Evolutionary conservation across 2,329 filamentous ascomycete species (phyloP).

Genomic region (Xylaria sp.): DNA sequence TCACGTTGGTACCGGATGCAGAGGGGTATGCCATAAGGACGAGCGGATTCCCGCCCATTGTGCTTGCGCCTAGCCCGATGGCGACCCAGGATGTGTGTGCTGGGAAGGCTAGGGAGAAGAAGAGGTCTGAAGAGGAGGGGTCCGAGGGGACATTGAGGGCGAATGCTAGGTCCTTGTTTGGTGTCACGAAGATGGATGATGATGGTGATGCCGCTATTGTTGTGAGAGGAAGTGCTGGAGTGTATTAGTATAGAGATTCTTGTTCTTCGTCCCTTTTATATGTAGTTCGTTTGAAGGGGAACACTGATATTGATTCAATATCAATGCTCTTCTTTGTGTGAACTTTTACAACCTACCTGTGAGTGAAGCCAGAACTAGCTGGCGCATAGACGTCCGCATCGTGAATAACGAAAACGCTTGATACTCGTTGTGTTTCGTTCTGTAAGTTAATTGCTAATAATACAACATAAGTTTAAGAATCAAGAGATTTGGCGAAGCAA

Average conservation of each 20-base stretch:
- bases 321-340: neutral
- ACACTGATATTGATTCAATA: neutral
- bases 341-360: slow-evolving; percentile 28
- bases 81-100: slow-evolving; percentile 62
- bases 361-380: slow-evolving; percentile 41
- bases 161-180: slow-evolving; percentile 59
- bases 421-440: neutral
- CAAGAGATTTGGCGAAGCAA: neutral
- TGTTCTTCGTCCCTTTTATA: neutral
- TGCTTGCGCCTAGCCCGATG: slow-evolving; percentile 64
- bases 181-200: slow-evolving; percentile 47
- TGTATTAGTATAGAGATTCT: slow-evolving; percentile 16
- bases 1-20: slow-evolving; percentile 60
- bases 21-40: slow-evolving; percentile 67
- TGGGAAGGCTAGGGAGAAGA: slow-evolving; percentile 64
- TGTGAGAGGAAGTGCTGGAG: slow-evolving; percentile 25
- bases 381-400: slow-evolving; percentile 34
- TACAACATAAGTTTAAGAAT: neutral
- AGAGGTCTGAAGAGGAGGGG: slow-evolving; percentile 58
- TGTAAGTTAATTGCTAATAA: neutral
- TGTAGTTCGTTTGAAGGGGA: neutral
- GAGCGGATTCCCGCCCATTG: slow-evolving; percentile 62
- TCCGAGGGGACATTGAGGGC: slow-evolving; percentile 82
- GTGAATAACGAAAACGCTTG: neutral
- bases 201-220: slow-evolving; percentile 39